Evolutionary conservation across 1,139 yeast species (phyloP).

Genomic region (Taphrina flavorubra): DNA sequence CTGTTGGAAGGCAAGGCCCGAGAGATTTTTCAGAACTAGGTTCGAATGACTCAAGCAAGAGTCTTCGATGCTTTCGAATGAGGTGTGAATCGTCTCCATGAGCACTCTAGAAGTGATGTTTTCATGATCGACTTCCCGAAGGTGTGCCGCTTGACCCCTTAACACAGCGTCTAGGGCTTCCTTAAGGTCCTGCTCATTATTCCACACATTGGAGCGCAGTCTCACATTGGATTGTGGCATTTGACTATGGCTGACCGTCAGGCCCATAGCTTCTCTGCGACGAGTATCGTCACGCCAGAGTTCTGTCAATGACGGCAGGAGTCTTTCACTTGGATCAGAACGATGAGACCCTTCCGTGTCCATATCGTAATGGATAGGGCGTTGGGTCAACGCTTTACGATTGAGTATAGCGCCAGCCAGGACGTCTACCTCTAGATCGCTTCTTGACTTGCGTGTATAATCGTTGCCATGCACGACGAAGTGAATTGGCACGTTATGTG

Average conservation of each 20-base stretch:
- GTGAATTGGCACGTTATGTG: constrained; percentile 39
- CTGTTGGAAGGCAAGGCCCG: too few relatives aligned
- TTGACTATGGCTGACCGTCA: constrained; percentile 5
- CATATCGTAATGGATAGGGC: constrained; percentile 61
- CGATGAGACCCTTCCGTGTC: constrained; percentile 51
- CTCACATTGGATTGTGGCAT: constrained; percentile 39
- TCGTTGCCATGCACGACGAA: constrained; percentile 41
- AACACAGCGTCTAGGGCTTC: constrained; percentile 21
- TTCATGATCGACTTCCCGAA: neutral
- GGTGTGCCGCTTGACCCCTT: neutral
- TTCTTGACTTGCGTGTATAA: constrained; percentile 63
- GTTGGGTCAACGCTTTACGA: constrained; percentile 56
- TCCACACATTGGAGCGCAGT: constrained; percentile 38
- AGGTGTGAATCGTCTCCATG: constrained; percentile 6
- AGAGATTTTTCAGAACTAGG: neutral
- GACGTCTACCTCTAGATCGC: constrained; percentile 73
- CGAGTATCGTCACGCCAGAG: constrained; percentile 66
- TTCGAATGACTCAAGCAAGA: constrained; percentile 14
- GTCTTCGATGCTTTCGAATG: constrained; percentile 30
- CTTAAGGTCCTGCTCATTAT: constrained; percentile 31
- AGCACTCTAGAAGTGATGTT: neutral
- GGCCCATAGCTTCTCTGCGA: constrained; percentile 56
- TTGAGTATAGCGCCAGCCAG: constrained; percentile 65
- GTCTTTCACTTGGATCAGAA: constrained; percentile 49
- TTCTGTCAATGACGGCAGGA: constrained; percentile 64